Base-by-base conservation (phyloP, 345 rosid genomes). In the Toxicodendron radicans region DNA sequence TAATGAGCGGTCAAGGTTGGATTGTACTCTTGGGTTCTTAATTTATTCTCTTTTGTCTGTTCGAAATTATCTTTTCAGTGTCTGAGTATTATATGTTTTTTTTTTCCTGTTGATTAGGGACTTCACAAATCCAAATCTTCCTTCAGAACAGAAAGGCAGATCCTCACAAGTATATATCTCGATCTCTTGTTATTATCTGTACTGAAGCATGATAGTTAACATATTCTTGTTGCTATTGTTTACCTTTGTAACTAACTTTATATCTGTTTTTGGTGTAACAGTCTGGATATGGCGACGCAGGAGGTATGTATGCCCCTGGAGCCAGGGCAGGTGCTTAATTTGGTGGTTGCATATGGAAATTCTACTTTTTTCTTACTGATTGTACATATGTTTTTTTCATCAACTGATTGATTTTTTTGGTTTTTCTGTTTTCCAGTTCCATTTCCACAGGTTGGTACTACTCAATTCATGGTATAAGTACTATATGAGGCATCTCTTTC, bases 111-210 rank as follows among this genome's bases (percentile, higher is more conserved):
- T 84, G 75, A 11, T 30, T 77, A 95, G 99, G 89, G 98, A 95
- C 82, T 95, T 90, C 73, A 93, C 98, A 17, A 95, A 95, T 81
- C 98, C 98, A 74, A 88, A 87, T 83, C 87, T 93, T 75, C 98
- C 99, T 69, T 74, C 97, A 17, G 98, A 95, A 76, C 99, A 91
- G 83, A 93, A 89, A 79, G 97, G 97, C 78, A 85, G 92, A 79
- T 74, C 96, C 48, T 87, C 99, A 58, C 98, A 93, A 78, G 99
- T 93, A 87, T 72, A 85, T 57, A 53, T 20, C 45, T 16, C 8
- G 32, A 38, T 38, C 66, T 69, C 56, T 7, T 60, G 12, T 65
- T 64, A 46, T 74, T 75, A 27, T 74, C 54, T 43, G 10, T 41
- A 24, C 16, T 18, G 17, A 32, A 63, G 46, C 59, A 6, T 17